Evolutionary conservation across 371 early-diverging fungal species (phyloP), one percentile per base, ranked within the genome.

Genomic region (Actinomortierella wolfii): DNA sequence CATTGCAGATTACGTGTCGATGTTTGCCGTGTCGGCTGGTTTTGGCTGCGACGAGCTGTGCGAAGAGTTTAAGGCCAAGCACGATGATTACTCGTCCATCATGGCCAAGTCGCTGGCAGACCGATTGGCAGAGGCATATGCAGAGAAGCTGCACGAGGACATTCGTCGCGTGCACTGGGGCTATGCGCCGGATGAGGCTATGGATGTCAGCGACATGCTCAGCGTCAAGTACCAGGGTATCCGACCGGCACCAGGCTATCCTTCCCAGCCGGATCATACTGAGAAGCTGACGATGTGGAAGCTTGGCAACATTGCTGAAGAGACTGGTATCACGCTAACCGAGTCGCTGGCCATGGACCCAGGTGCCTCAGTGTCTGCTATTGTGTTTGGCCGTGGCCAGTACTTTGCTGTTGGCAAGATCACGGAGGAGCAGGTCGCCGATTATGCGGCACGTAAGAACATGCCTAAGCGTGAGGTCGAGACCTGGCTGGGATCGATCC

Each of bases 371-470:
- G 95, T 96, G 15, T 65, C 80, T 89, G 49, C 86, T 79, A 61
- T 67, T 53, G 64, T 61, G 43, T 68, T 67, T 67, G 75, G 78
- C 54, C 58, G 67, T 47, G 67, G 74, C 57, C 86, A 84, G 61
- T 96, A 96, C 78, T 96, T 96, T 86, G 95, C 95, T 5, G 94
- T 94, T 5, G 96, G 96, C 65, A 96, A 96, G 81, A 86, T 96
- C 61, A 85, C 81, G 47, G 92, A 92, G 78, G 96, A 94, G 60
- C 96, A 95, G 78, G 71, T 92, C 13, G 76, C 79, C 21, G 89
- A 89, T 60, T 96, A 96, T 64, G 87, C 95, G 18, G 76, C 78
- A 24, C 86, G 96, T 56, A 92, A 93, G 78, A 73, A 78, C 50
- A 85, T 89, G 80, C 68, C 82, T 11, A 81, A 92, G 4, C 83